Percentiles rank a stretch among this genome's conserved stretches.
Conservation (phyloP, 441 rosid species). For the Mallotus japonicus region DNA sequence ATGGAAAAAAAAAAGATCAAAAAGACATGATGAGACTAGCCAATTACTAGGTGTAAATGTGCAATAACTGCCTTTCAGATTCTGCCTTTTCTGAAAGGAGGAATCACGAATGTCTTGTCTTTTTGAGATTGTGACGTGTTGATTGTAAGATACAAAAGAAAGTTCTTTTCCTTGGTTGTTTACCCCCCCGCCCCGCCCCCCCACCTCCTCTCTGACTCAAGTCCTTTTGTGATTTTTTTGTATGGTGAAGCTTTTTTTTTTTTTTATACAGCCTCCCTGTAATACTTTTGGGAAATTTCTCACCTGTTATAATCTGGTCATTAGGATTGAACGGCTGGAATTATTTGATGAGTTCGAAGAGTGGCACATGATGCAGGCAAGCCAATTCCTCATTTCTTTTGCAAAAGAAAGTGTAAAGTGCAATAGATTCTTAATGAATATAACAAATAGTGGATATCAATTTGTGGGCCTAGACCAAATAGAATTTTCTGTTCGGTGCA, state of each 20-base stretch:
- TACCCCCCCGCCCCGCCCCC: neutral
- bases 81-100: conserved; percentile 6
- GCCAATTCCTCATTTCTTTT: conserved; percentile 31
- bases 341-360: conserved; percentile 96
- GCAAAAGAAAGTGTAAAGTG: conserved; percentile 14
- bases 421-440: conserved; percentile 4
- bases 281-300: conserved; percentile 15
- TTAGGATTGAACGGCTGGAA: conserved; percentile 90
- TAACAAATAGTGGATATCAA: neutral
- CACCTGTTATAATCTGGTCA: conserved; percentile 32
- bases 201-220: neutral
- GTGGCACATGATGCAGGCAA: conserved; percentile 99
- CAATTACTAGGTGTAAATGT: neutral
- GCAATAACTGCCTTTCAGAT: conserved; percentile 1
- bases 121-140: conserved; percentile 7
- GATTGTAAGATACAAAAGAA: neutral
- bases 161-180: neutral
- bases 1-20: too few relatives aligned
- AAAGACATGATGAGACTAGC: conserved; percentile 1
- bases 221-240: neutral
- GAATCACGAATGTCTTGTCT: conserved; percentile 13
- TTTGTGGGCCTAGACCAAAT: conserved; percentile 14
- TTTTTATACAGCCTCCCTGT: neutral
- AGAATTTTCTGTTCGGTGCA: neutral
- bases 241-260: neutral